A percentile compares a stretch with the other conserved stretches of the same genome.
Conservation (phyloP, 1,284 basidiomycete genomes). For the Ustilago trichophora region DNA sequence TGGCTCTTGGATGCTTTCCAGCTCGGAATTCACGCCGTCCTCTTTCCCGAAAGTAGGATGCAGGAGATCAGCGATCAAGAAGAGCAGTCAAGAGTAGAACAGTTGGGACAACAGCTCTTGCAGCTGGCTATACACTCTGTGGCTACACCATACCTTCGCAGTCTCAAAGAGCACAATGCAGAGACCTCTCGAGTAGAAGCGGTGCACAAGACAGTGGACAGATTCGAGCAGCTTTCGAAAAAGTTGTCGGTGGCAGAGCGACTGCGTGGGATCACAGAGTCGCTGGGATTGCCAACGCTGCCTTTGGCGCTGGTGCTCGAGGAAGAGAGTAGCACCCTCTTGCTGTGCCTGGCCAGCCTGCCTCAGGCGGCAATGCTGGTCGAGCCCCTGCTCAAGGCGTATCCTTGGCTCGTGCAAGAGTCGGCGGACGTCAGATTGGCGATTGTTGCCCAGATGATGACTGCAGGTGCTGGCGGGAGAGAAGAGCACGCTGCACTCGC, state of each 20-base stretch:
- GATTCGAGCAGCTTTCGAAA: constrained; percentile 5
- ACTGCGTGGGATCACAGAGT: background rate
- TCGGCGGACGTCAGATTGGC: constrained; percentile 1
- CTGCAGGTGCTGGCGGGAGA: background rate
- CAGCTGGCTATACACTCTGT: constrained; percentile 28
- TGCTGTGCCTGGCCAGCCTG: constrained; percentile 26
- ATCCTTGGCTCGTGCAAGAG: constrained; percentile 10
- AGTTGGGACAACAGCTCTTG: constrained; percentile 32
- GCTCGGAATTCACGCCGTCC: constrained; percentile 23
- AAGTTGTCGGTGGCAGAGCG: constrained; percentile 9
- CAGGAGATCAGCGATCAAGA: background rate
- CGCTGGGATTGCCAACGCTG: constrained; percentile 8
- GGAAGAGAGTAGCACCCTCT: constrained; percentile 2
- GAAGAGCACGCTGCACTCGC: constrained; percentile 9
- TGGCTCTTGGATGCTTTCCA: constrained; percentile 39
- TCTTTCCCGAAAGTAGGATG: constrained; percentile 1
- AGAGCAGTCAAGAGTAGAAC: background rate
- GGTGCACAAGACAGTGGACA: background rate
- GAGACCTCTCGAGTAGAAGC: background rate
- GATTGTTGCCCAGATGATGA: constrained; percentile 18
- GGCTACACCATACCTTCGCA: constrained; percentile 6
- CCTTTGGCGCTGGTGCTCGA: constrained; percentile 17
- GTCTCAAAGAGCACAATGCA: background rate
- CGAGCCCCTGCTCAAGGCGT: constrained; percentile 5
- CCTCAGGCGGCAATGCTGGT: constrained; percentile 11